Conservation (phyloP, 495 filamentous ascomycete genomes). For the Trichoderma gamsii region DNA sequence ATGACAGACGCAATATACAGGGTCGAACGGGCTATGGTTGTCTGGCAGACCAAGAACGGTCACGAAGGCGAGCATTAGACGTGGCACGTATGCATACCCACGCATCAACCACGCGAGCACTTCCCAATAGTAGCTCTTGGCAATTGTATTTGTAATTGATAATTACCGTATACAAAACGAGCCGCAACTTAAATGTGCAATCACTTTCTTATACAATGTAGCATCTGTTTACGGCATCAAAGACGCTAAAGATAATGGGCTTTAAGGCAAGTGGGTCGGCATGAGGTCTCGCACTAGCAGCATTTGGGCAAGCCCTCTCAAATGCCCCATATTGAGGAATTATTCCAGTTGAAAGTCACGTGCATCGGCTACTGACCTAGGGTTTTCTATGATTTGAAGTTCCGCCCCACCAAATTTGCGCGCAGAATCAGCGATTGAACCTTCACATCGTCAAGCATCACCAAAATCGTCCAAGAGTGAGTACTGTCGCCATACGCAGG, state of each 20-base stretch:
- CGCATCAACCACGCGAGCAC: too few species aligned
- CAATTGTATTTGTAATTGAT: too few species aligned
- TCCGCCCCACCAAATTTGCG: conserved; percentile 16
- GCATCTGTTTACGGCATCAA: too few species aligned
- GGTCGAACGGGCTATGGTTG: not conserved
- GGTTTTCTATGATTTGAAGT: conserved; percentile 17
- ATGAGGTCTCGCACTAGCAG: not conserved
- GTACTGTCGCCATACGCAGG: conserved; percentile 9
- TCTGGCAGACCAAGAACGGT: not conserved
- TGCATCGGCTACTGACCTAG: conserved; percentile 36
- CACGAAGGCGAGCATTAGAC: not conserved
- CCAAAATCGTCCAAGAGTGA: conserved; percentile 38
- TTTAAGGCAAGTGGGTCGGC: not conserved
- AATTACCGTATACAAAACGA: too few species aligned
- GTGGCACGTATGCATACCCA: not conserved
- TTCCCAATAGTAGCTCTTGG: too few species aligned
- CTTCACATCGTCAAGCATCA: conserved; percentile 25
- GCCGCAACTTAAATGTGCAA: too few species aligned
- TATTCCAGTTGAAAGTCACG: not conserved
- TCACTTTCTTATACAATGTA: too few species aligned
- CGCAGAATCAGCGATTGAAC: conserved; percentile 20
- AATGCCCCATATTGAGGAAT: not conserved
- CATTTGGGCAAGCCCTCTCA: not conserved
- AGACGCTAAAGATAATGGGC: not conserved
- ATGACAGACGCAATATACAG: conserved; percentile 6